Evolutionary conservation across 2,329 filamentous ascomycete species (phyloP), one percentile per base, ranked within the genome.

Genomic region (Annulohypoxylon truncatum): DNA sequence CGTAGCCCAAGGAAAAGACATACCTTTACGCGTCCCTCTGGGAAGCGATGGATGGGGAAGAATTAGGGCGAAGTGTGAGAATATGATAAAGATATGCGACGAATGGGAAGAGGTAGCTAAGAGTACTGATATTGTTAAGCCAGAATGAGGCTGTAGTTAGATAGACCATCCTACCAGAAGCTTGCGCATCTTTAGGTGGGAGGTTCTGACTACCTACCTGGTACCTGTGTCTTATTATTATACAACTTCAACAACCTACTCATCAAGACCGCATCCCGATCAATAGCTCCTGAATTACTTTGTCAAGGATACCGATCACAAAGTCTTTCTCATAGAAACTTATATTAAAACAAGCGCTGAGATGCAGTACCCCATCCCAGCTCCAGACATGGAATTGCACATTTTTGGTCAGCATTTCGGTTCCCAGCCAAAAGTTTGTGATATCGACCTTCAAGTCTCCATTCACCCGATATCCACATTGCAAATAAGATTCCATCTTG

Each of bases 1-100:
- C 0, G 56, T 76, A 15, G 76, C 69, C 1, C 68, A 64, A 1
- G 78, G 77, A 0, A 78, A 62, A 42, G 51, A 46, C 0, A 28
- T 78, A 1, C 86, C 86, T 2, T 69, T 88, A 8, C 77, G 86
- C 29, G 80, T 85, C 13, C 79, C 85, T 0, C 77, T 89, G 9
- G 86, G 86, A 0, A 84, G 79, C 0, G 86, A 88, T 75, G 83
- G 84, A 0, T 87, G 83, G 72, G 71, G 72, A 1, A 77, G 69
- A 4, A 81, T 89, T 20, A 83, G 79, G 67, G 72, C 75, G 0
- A 88, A 87, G 77, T 78, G 87, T 20, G 81, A 87, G 42, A 74
- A 76, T 10, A 85, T 84, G 50, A 61, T 77, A 22, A 80, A 84
- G 65, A 81, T 82, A 6, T 81, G 83, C n/a, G 77, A 81, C 6